These are phyloP conservation scores for Globisporangium recalcitrans DNA, from an alignment of 352 stramenopile genomes.

Conservation along the genomic window DNA sequence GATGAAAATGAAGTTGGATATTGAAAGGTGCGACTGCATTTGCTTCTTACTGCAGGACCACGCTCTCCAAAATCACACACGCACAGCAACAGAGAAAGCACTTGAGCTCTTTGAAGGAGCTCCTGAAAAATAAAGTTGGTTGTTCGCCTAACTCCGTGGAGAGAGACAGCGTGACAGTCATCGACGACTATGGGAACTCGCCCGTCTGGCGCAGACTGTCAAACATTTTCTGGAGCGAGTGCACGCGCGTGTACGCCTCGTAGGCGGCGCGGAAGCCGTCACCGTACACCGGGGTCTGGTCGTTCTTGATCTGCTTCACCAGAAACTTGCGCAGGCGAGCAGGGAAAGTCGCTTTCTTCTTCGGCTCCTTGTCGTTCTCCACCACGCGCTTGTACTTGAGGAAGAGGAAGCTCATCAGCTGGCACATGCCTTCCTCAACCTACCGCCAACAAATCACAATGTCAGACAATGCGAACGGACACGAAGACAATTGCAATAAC, in stretches of 20 bases:
- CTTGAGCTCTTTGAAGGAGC: too few relatives aligned
- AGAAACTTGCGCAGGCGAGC: constrained; percentile 53
- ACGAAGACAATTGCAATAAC: too few relatives aligned
- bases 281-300: constrained; percentile 56
- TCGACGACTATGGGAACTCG: constrained; percentile 31
- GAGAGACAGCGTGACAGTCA: too few relatives aligned
- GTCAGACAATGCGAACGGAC: too few relatives aligned
- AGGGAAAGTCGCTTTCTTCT: constrained; percentile 34
- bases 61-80: too few relatives aligned
- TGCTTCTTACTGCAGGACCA: too few relatives aligned
- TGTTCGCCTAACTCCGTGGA: too few relatives aligned
- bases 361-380: constrained; percentile 24
- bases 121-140: too few relatives aligned
- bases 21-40: too few relatives aligned
- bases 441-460: constrained; percentile 10
- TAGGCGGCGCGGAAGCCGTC: constrained; percentile 62
- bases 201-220: constrained; percentile 45
- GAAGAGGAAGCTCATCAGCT: constrained; percentile 74
- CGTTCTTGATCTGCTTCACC: constrained; percentile 55
- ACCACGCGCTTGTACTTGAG: constrained; percentile 69
- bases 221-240: constrained; percentile 64
- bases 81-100: too few relatives aligned
- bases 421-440: constrained; percentile 69
- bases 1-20: background rate
- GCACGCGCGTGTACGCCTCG: constrained; percentile 54